Conservation (phyloP, 2,329 filamentous ascomycete species). For the Fusarium devonianum region DNA sequence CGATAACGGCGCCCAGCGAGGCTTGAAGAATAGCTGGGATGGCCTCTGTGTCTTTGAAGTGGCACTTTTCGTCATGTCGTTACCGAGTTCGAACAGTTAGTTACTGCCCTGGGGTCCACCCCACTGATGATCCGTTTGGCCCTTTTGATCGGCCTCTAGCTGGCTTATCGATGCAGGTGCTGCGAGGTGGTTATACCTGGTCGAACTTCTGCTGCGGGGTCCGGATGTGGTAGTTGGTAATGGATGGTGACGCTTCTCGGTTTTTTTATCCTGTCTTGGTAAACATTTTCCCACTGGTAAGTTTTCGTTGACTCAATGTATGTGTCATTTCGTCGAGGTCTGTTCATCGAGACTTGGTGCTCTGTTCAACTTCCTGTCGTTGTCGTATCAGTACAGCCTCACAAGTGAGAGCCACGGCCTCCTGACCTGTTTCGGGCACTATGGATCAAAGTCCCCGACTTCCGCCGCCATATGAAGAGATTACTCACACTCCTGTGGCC, state of each 20-base stretch:
- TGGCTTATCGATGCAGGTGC: no score
- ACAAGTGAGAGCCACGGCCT: slow-evolving; percentile 1
- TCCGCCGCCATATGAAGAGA: slow-evolving; percentile 31
- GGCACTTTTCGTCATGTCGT: slow-evolving; percentile 20
- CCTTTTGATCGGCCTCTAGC: no score
- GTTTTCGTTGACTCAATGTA: slow-evolving; percentile 9
- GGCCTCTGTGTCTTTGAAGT: not conserved
- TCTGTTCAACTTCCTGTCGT: slow-evolving; percentile 2
- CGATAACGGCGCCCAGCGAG: slow-evolving; percentile 5
- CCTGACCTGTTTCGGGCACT: not conserved
- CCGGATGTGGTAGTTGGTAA: slow-evolving; percentile 20
- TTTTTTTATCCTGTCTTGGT: slow-evolving; percentile 14
- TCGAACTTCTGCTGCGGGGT: slow-evolving; percentile 27
- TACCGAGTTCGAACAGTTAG: slow-evolving; percentile 11
- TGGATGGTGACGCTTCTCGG: slow-evolving; percentile 14
- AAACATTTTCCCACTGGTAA: slow-evolving; percentile 23
- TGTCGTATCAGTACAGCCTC: slow-evolving; percentile 3
- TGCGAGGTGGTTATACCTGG: slow-evolving; percentile 9
- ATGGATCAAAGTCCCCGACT: slow-evolving; percentile 29
- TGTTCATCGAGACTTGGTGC: slow-evolving; percentile 2
- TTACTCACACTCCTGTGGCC: slow-evolving; percentile 14
- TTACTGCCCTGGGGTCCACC: slow-evolving; percentile 1
- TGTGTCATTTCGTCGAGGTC: slow-evolving; percentile 8
- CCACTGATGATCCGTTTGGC: slow-evolving; percentile 25
- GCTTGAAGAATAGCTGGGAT: not conserved